A percentile compares a stretch with the other conserved stretches of the same genome.
These are phyloP conservation scores for Colletotrichum sp. DNA, from an alignment of 2,329 filamentous ascomycete genomes.

Conservation along the genomic window DNA sequence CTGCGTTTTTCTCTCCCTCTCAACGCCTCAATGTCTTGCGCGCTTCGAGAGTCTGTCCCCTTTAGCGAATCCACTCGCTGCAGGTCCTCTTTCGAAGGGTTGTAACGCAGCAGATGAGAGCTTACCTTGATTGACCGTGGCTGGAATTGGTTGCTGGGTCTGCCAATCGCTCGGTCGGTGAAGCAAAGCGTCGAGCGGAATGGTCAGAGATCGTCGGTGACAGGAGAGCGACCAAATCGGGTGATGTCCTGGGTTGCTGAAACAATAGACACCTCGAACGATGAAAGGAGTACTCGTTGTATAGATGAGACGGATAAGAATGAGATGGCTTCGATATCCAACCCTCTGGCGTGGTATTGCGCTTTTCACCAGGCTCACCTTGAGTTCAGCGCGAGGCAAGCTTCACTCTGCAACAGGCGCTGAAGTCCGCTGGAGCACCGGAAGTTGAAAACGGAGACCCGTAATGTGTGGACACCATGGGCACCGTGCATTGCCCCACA, in stretches of 20 bases:
- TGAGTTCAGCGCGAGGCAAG: conserved; percentile 10
- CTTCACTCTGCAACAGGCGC: conserved; percentile 12
- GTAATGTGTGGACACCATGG: conserved; percentile 2
- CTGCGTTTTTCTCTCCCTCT: neutral
- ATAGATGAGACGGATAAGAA: neutral
- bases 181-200: neutral
- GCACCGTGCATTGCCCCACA: conserved; percentile 15
- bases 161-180: neutral
- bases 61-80: conserved; percentile 3
- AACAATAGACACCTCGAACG: neutral
- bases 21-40: neutral
- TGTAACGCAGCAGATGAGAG: neutral
- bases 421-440: conserved; percentile 17
- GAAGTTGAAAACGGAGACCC: conserved; percentile 15
- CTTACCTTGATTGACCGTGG: neutral
- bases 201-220: conserved; percentile 13
- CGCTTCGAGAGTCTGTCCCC: neutral
- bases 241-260: neutral
- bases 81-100: neutral
- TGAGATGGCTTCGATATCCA: neutral
- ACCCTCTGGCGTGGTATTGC: neutral
- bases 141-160: neutral
- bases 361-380: neutral
- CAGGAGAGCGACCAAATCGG: neutral
- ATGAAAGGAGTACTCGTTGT: neutral